Evolutionary conservation across 148 eudicot genomes (phyloP).

Genomic region (Fagopyrum tataricum): DNA sequence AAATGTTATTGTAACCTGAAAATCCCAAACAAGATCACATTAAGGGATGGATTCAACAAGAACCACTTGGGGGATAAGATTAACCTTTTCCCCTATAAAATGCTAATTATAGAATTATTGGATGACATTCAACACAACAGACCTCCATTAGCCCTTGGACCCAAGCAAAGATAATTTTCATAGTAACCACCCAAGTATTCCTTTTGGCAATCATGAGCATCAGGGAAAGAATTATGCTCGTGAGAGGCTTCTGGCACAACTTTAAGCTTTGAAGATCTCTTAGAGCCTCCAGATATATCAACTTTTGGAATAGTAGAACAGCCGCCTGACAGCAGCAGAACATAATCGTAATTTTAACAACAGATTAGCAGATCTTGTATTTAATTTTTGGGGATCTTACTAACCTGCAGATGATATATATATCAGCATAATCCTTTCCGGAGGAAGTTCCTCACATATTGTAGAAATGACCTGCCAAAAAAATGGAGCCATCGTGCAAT

Average conservation of each 20-base stretch:
- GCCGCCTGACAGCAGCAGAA: constrained; percentile 21
- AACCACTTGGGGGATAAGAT: background rate
- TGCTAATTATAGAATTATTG: background rate
- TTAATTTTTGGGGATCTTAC: constrained; percentile 12
- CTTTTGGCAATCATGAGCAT: constrained; percentile 34
- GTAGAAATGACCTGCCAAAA: constrained; percentile 67
- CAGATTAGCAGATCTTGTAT: background rate
- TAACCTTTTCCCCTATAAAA: background rate
- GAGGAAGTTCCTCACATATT: constrained; percentile 83
- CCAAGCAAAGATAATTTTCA: constrained; percentile 59
- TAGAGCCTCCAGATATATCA: constrained; percentile 58
- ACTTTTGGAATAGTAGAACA: constrained; percentile 27
- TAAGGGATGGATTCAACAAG: background rate
- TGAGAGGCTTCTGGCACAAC: constrained; percentile 33
- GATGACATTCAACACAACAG: constrained; percentile 15
- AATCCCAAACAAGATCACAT: constrained; percentile 15
- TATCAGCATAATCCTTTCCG: constrained; percentile 67
- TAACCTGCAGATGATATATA: constrained; percentile 82
- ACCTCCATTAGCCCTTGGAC: constrained; percentile 85
- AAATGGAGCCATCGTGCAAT: background rate
- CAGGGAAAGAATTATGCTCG: constrained; percentile 29
- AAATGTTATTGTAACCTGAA: constrained; percentile 78
- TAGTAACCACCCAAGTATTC: constrained; percentile 44
- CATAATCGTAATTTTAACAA: background rate
- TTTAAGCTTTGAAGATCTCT: constrained; percentile 47